These are phyloP conservation scores for Naematelia encephala DNA, from an alignment of 768 basidiomycete genomes.

Conservation along the genomic window DNA sequence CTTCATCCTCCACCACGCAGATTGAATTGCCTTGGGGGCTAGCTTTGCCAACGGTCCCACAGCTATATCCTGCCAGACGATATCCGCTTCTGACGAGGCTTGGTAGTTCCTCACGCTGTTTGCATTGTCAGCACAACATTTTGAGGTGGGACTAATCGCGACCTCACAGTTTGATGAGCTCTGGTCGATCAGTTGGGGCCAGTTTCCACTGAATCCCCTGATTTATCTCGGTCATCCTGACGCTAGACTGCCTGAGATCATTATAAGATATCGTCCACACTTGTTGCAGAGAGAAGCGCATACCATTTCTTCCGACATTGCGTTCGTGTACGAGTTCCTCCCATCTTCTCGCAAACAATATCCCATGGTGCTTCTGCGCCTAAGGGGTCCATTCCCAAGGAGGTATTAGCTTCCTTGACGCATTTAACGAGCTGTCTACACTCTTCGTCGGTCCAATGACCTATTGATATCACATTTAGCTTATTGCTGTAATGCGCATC, in stretches of 20 bases:
- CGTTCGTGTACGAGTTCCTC: slow-evolving; percentile 19
- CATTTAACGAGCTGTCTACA: slow-evolving; percentile 10
- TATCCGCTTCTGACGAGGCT: not conserved
- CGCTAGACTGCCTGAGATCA: not conserved
- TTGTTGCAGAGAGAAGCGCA: too few species aligned
- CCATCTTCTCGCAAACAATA: slow-evolving; percentile 27
- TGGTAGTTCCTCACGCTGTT: not conserved
- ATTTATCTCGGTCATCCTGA: not conserved
- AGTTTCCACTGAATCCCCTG: not conserved
- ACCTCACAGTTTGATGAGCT: not conserved
- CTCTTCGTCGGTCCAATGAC: slow-evolving; percentile 28
- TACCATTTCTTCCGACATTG: slow-evolving; percentile 39
- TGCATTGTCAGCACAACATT: not conserved
- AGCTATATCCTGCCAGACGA: not conserved
- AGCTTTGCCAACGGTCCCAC: not conserved
- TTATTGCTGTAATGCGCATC: not conserved
- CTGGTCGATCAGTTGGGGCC: not conserved
- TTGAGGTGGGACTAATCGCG: not conserved
- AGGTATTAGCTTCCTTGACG: slow-evolving; percentile 27
- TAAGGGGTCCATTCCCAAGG: slow-evolving; percentile 16
- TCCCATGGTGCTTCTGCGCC: slow-evolving; percentile 33
- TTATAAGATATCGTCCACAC: too few species aligned
- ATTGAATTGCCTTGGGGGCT: not conserved
- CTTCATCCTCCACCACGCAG: not conserved
- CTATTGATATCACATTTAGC: not conserved